A percentile compares a stretch with the other conserved stretches of the same genome.
Conservation (phyloP, 176 grass and related monocot genomes). For the Typha latifolia region DNA sequence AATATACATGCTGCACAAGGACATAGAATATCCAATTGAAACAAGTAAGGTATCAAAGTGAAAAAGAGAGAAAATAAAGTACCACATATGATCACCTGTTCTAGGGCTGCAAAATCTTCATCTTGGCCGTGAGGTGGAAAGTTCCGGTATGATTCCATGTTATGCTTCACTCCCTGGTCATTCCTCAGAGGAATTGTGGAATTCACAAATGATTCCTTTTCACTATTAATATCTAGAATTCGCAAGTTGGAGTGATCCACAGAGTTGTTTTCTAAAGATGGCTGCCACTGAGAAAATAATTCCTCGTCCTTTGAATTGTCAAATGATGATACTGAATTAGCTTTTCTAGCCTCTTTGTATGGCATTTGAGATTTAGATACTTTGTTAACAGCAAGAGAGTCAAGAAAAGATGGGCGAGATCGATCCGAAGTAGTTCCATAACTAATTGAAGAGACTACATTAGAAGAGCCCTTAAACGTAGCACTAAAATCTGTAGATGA, state of each 20-base stretch:
- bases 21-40: slow-evolving; percentile 5
- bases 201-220: slow-evolving; percentile 35
- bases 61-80: background rate
- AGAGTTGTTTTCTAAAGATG: slow-evolving; percentile 22
- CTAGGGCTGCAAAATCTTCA: slow-evolving; percentile 81
- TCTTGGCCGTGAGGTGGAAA: slow-evolving; percentile 49
- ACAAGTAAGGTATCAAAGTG: slow-evolving; percentile 10
- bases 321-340: slow-evolving; percentile 22
- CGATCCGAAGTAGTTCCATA: slow-evolving; percentile 47
- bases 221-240: slow-evolving; percentile 28
- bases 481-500: slow-evolving; percentile 22
- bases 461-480: slow-evolving; percentile 22
- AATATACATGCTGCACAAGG: background rate
- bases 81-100: slow-evolving; percentile 63
- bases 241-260: slow-evolving; percentile 28
- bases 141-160: slow-evolving; percentile 27
- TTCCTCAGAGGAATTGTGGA: slow-evolving; percentile 40
- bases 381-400: slow-evolving; percentile 70
- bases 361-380: slow-evolving; percentile 25
- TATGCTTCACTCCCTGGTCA: slow-evolving; percentile 14
- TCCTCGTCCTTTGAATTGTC: slow-evolving; percentile 33
- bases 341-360: slow-evolving; percentile 27
- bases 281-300: slow-evolving; percentile 24
- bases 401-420: slow-evolving; percentile 78
- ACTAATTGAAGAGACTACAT: slow-evolving; percentile 34